Conservation (phyloP, 139 green algal species). For the Micromonas pusilla region DNA sequence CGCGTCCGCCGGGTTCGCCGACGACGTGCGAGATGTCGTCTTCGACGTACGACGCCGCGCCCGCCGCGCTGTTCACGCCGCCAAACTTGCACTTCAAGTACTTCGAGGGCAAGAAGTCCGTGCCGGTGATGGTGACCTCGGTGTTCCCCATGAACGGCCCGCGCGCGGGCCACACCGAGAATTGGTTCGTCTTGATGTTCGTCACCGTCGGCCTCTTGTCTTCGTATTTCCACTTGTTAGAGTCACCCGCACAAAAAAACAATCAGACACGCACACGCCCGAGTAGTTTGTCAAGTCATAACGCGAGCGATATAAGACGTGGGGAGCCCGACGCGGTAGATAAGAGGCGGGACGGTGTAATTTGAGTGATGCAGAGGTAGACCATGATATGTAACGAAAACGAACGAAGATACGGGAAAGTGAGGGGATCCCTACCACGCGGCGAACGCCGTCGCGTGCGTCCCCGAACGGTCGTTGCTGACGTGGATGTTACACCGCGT, state of each 20-base stretch:
- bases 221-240: too few species aligned
- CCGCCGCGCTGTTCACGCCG: background rate
- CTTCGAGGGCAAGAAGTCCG: constrained; percentile 23
- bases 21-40: constrained; percentile 24
- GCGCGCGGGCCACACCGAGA: constrained; percentile 20
- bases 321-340: too few species aligned
- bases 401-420: too few species aligned
- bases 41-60: background rate
- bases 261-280: too few species aligned
- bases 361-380: too few species aligned
- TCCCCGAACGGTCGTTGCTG: constrained; percentile 2
- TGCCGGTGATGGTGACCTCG: constrained; percentile 27
- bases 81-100: constrained; percentile 31
- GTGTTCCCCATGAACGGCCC: constrained; percentile 28
- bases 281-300: too few species aligned
- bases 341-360: too few species aligned
- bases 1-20: constrained; percentile 12
- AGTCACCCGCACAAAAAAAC: too few species aligned
- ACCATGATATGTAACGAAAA: too few species aligned
- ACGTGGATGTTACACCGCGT: constrained; percentile 11
- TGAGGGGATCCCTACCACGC: too few species aligned
- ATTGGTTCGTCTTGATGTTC: constrained; percentile 15
- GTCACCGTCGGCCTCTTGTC: constrained; percentile 15
- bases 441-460: background rate
- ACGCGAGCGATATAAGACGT: too few species aligned